Evolutionary conservation across 306 rosid genomes (phyloP).

Genomic region (Calophaca sinica): DNA sequence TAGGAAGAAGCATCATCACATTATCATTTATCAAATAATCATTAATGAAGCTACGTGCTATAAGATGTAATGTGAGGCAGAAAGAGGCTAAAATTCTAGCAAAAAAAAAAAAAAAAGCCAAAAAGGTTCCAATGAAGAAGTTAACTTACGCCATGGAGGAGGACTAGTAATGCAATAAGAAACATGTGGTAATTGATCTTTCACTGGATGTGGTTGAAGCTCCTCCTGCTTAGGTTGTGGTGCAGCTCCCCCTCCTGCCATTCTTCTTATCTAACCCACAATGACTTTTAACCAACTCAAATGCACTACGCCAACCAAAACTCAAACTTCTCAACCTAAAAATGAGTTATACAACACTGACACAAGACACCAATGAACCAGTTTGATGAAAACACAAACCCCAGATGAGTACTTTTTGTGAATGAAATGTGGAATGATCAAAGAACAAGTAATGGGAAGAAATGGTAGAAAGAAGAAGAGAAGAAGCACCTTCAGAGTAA

Average conservation of each 20-base stretch:
- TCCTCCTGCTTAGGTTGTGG: constrained; percentile 93
- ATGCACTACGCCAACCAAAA: constrained; percentile 39
- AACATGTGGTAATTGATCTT: constrained; percentile 84
- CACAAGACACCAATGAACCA: neutral
- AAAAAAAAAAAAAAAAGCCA: neutral
- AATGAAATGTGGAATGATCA: constrained; percentile 14
- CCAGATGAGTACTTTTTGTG: too few relatives aligned
- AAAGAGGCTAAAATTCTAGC: constrained; percentile 9
- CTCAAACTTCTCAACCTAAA: constrained; percentile 42
- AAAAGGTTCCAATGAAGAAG: constrained; percentile 13
- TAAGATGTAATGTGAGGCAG: neutral
- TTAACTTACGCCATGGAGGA: constrained; percentile 97
- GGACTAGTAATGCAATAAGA: constrained; percentile 97
- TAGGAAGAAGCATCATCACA: constrained; percentile 11
- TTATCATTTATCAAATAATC: neutral
- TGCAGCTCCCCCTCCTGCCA: constrained; percentile 77
- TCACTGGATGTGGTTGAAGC: constrained; percentile 85
- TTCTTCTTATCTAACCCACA: constrained; percentile 40
- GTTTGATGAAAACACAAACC: too few relatives aligned
- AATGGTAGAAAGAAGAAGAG: neutral
- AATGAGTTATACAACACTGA: constrained; percentile 36
- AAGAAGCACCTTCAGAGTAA: too few relatives aligned
- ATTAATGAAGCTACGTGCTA: neutral
- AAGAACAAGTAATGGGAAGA: neutral
- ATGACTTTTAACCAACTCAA: neutral